These are phyloP conservation scores for Aechmea fasciata DNA, from an alignment of 176 grass and related monocot genomes.

Conservation along the genomic window DNA sequence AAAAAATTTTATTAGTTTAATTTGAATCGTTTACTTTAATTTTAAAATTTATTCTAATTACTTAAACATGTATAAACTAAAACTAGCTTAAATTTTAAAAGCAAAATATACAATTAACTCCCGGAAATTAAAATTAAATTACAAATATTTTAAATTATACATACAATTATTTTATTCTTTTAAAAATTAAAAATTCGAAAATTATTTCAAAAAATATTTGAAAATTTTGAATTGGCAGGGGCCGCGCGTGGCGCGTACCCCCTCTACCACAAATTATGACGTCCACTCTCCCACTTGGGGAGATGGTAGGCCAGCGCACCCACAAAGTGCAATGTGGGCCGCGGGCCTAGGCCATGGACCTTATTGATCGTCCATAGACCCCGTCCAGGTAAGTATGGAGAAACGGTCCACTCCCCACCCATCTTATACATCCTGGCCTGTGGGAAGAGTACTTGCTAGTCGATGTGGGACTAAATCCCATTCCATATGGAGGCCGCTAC, in stretches of 20 bases:
- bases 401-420: background rate
- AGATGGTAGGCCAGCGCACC: conserved; percentile 5
- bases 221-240: background rate
- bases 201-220: too few relatives aligned
- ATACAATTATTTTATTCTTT: too few relatives aligned
- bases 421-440: background rate
- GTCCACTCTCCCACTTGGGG: conserved; percentile 7
- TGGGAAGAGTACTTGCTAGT: background rate
- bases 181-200: too few relatives aligned
- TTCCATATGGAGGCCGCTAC: background rate
- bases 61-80: too few relatives aligned
- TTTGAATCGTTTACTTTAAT: too few relatives aligned
- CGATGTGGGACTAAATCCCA: background rate
- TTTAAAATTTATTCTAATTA: too few relatives aligned
- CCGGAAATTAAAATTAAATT: too few relatives aligned
- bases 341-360: background rate
- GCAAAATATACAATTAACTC: too few relatives aligned
- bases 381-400: background rate
- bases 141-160: too few relatives aligned
- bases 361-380: background rate
- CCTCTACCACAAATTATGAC: conserved; percentile 2
- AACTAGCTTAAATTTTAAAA: too few relatives aligned
- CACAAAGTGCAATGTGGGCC: background rate
- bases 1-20: too few relatives aligned
- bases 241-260: conserved; percentile 5